These are phyloP conservation scores for Phytophthora pseudosyringae DNA, from an alignment of 352 stramenopile genomes.

Conservation along the genomic window DNA sequence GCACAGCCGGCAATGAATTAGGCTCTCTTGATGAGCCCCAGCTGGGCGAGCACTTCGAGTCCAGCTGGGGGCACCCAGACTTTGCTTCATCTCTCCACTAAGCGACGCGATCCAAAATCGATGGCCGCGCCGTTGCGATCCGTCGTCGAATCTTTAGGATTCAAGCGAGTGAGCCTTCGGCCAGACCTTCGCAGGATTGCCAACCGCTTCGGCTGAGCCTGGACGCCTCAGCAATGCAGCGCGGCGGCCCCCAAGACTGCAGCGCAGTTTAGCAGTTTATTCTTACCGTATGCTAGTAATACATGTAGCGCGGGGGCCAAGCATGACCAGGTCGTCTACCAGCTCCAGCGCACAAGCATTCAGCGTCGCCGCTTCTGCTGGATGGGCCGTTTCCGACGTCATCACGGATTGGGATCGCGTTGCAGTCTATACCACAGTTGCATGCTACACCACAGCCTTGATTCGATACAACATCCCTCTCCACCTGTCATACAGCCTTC, in stretches of 20 bases:
- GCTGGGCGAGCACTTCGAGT: too few species aligned
- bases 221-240: too few species aligned
- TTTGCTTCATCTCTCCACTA: too few species aligned
- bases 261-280: too few species aligned
- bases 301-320: neutral
- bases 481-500: neutral
- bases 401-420: neutral
- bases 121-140: neutral
- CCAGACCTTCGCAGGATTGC: too few species aligned
- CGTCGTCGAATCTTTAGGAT: neutral
- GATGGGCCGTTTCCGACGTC: conserved; percentile 15
- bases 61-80: too few species aligned
- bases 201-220: too few species aligned
- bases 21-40: too few species aligned
- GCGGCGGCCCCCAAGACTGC: neutral
- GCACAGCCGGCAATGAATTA: too few species aligned
- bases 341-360: conserved; percentile 2
- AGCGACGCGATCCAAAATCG: conserved; percentile 2
- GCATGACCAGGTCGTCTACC: conserved; percentile 8
- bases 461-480: too few species aligned
- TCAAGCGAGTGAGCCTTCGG: neutral
- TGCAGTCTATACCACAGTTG: neutral
- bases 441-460: neutral
- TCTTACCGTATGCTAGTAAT: too few species aligned
- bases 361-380: conserved; percentile 21